Evolutionary conservation across 306 rosid genomes (phyloP), one percentile per base, ranked within the genome.

Genomic region (Vigna trinervia): DNA sequence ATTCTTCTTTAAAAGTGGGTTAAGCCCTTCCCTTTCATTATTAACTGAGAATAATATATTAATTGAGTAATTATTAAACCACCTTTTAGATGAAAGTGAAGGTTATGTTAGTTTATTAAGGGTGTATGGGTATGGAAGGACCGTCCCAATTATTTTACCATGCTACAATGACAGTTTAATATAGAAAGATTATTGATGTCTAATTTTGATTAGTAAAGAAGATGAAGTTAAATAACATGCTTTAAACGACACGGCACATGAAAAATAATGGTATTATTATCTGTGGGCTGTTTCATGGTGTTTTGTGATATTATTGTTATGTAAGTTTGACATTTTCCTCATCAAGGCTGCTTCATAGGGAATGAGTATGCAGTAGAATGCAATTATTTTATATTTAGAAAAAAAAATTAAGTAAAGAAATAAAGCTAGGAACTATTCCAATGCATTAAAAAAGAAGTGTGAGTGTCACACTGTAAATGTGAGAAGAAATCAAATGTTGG

Each of bases 161-260:
- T 72, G 61, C 48, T 45, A 80, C 73, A 84, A 23, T 64, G 80
- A 84, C 84, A 71, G 82, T 80, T 80, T 76, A 71, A 66, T 76
- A 80, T 56, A 46, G 5, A 79, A 84, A 75, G 41, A n/a, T 63
- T 54, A 13, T 50, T 38, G 22, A 51, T 19, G 71, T 23, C 41
- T 56, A 28, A 32, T 71, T 13, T 56, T 64, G 46, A 69, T 71
- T 45, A 43, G 15, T 51, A 61, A 69, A 75, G 3, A 69, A 69
- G 39, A 54, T 39, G 32, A 14, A 52, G 52, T 36, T 36, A 6
- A 34, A 2, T 39, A 54, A 4, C 50, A 34, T 74, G 63, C 46
- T 74, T 66, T 14, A 50, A 75, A 75, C 26, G 4, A 52, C 53
- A 75, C 52, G 77, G 46, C 68, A 69, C 69, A 69, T 51, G 32